Percentiles rank a stretch among this genome's conserved stretches.
These are phyloP conservation scores for Nemania sp. DNA, from an alignment of 2,329 filamentous ascomycete species.

Conservation along the genomic window DNA sequence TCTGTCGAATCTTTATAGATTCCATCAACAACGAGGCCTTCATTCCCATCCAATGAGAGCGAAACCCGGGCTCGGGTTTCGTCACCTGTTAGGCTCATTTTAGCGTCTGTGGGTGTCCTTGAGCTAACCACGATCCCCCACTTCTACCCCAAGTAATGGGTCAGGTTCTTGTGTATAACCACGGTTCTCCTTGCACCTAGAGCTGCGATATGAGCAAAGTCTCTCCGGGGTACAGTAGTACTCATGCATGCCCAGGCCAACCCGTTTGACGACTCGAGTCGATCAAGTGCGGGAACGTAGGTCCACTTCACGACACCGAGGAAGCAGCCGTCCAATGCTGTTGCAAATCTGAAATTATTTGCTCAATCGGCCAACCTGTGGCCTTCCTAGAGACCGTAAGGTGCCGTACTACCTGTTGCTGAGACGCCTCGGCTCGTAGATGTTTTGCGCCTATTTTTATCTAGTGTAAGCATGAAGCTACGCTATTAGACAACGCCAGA, in stretches of 20 bases:
- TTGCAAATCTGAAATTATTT: conserved; percentile 51
- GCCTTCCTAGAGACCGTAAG: conserved; percentile 51
- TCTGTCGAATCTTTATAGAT: conserved; percentile 29
- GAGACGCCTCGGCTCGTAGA: conserved; percentile 45
- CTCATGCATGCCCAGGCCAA: background rate
- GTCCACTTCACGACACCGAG: conserved; percentile 7
- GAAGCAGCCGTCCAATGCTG: conserved; percentile 42
- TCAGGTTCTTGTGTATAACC: background rate
- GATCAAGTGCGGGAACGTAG: background rate
- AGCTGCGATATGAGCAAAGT: background rate
- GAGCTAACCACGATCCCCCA: conserved; percentile 23
- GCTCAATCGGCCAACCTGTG: conserved; percentile 56
- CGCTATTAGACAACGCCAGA: background rate
- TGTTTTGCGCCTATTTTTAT: conserved; percentile 50
- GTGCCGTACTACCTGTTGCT: conserved; percentile 51
- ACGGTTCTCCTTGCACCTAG: background rate
- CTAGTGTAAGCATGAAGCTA: conserved; percentile 9
- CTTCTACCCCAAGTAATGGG: conserved; percentile 3
- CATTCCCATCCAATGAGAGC: conserved; percentile 30
- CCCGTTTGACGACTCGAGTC: background rate
- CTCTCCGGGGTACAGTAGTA: background rate
- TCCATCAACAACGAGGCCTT: conserved; percentile 1
- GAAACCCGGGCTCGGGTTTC: conserved; percentile 52
- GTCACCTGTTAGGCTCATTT: conserved; percentile 27
- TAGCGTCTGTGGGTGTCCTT: conserved; percentile 25